Conservation (phyloP, 495 filamentous ascomycete genomes). For the Talaromyces thailandensis region DNA sequence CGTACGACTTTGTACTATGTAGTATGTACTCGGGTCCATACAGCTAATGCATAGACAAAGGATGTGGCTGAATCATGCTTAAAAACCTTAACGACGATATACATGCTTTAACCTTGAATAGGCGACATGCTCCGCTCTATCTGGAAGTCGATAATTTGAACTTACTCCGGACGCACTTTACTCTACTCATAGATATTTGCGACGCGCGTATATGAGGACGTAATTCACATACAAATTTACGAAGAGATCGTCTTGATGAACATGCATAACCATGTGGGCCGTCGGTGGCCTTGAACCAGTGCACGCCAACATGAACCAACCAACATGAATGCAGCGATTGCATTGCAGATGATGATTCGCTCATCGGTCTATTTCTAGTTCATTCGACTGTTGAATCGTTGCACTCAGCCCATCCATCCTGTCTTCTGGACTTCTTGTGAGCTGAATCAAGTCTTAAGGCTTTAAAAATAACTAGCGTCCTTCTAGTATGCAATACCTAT, state of each 20-base stretch:
- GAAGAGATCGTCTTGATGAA: background rate
- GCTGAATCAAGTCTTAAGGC: background rate
- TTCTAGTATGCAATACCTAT: background rate
- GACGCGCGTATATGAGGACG: background rate
- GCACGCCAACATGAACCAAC: background rate
- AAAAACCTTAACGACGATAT: slow-evolving; percentile 2
- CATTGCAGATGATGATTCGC: background rate
- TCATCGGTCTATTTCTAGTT: background rate
- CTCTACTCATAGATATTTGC: background rate
- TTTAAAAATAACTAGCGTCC: background rate
- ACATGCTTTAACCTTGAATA: slow-evolving; percentile 1
- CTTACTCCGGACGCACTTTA: background rate
- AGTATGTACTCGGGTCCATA: background rate
- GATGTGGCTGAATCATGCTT: slow-evolving; percentile 4
- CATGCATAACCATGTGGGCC: background rate
- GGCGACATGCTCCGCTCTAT: background rate
- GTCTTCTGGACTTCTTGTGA: background rate
- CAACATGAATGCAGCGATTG: background rate
- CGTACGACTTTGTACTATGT: background rate
- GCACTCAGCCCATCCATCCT: background rate
- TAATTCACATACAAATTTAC: background rate
- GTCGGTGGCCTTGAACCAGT: background rate
- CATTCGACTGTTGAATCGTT: background rate
- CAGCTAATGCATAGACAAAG: background rate
- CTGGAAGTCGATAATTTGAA: background rate